These are phyloP conservation scores for Plasmodium yoelii DNA, from an alignment of 169 alveolate genomes.

Conservation along the genomic window DNA sequence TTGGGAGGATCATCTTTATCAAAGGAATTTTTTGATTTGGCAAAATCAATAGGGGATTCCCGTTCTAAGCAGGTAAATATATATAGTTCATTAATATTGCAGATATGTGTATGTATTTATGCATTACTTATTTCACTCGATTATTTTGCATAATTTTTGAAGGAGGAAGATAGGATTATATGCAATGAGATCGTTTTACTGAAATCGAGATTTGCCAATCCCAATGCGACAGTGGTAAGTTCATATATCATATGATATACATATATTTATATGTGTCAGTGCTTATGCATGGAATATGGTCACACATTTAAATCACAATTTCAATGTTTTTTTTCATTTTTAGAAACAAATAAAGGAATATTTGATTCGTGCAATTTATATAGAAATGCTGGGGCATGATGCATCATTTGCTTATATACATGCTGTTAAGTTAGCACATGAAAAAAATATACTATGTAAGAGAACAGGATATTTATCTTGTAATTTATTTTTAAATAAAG, in stretches of 20 bases:
- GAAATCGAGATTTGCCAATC: constrained; percentile 86
- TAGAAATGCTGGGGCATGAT: constrained; percentile 97
- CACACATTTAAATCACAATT: background rate
- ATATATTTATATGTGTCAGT: background rate
- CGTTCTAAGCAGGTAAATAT: constrained; percentile 92
- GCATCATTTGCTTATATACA: constrained; percentile 95
- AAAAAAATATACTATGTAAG: constrained; percentile 90
- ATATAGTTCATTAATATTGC: background rate
- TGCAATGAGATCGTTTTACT: constrained; percentile 85
- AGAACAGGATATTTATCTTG: constrained; percentile 93
- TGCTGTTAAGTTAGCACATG: constrained; percentile 94
- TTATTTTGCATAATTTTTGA: background rate
- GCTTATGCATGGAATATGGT: background rate
- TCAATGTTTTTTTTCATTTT: background rate
- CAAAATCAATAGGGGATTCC: constrained; percentile 94
- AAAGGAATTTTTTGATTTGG: constrained; percentile 91
- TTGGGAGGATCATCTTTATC: constrained; percentile 81
- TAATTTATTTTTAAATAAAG: constrained; percentile 90
- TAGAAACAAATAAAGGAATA: constrained; percentile 88
- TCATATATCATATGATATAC: constrained; percentile 39
- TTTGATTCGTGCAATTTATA: constrained; percentile 93
- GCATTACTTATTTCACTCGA: background rate
- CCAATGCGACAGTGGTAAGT: constrained; percentile 87
- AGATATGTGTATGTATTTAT: too few species aligned
- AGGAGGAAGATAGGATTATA: constrained; percentile 92